phyloP scores from a whole-genome alignment of 371 early-diverging fungal genomes.

The Syncephalastrum contaminatum region DNA sequence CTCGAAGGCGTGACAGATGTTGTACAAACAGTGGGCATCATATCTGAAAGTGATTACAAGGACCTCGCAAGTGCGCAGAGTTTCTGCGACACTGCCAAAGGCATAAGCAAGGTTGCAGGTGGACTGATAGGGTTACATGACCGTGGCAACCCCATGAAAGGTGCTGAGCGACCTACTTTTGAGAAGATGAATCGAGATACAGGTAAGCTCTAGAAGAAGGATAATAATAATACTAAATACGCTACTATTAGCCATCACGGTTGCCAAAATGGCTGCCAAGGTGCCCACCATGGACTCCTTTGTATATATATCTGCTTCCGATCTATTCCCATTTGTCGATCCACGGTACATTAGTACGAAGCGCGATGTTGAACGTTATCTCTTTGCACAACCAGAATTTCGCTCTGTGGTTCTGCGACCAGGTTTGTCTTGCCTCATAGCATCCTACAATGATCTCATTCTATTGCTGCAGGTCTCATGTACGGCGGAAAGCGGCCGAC shows the following conservation, averaged over 20 bases:
- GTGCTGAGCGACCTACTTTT: conserved; percentile 38
- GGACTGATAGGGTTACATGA: conserved; percentile 33
- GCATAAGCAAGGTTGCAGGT: conserved; percentile 19
- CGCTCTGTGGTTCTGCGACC: conserved; percentile 69
- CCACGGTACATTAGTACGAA: conserved; percentile 76
- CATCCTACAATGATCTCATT: neutral
- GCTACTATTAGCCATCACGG: conserved; percentile 38
- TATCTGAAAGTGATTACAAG: conserved; percentile 74
- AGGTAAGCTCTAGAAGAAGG: conserved; percentile 32
- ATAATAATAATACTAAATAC: neutral
- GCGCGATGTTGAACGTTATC: conserved; percentile 65
- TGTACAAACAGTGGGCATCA: conserved; percentile 72
- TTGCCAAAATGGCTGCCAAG: conserved; percentile 53
- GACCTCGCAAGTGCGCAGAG: conserved; percentile 48
- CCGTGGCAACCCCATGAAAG: conserved; percentile 48
- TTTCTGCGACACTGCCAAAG: conserved; percentile 36
- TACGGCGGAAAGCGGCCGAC: conserved; percentile 58
- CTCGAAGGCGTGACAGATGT: conserved; percentile 64
- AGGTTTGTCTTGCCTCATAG: conserved; percentile 26
- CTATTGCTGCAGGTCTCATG: conserved; percentile 49
- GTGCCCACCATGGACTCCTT: conserved; percentile 54
- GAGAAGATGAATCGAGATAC: conserved; percentile 76
- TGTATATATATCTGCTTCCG: conserved; percentile 72
- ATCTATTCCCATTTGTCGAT: conserved; percentile 66
- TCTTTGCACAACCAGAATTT: conserved; percentile 52